A percentile compares a stretch with the other conserved stretches of the same genome.
Evolutionary conservation across 202 grass and related monocot species (phyloP).

Genomic region (Alloteropsis angusta): DNA sequence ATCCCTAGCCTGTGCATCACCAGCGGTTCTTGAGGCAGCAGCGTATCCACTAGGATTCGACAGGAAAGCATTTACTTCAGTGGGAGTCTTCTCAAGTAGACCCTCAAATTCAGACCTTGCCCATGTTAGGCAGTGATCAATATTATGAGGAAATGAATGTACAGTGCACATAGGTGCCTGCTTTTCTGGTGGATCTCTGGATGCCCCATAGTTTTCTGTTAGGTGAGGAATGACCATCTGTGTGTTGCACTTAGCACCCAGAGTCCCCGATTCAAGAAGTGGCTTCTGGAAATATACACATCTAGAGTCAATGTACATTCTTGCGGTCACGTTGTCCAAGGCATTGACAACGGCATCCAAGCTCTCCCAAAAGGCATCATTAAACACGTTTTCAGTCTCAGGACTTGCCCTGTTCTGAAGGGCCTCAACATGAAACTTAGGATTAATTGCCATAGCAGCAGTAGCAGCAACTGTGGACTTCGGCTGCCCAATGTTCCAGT

Average conservation of each 20-base stretch:
- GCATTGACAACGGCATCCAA: conserved; percentile 86
- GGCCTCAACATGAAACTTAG: conserved; percentile 58
- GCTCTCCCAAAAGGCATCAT: conserved; percentile 88
- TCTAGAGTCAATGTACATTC: conserved; percentile 88
- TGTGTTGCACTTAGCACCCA: conserved; percentile 94
- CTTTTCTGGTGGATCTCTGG: conserved; percentile 95
- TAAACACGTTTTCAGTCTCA: conserved; percentile 96
- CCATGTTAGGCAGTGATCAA: conserved; percentile 93
- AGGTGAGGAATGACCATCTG: conserved; percentile 94
- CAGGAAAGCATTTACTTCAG: conserved; percentile 79
- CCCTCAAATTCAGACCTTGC: conserved; percentile 93
- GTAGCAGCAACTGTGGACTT: conserved; percentile 88
- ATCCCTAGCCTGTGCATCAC: conserved; percentile 90
- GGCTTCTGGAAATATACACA: conserved; percentile 96
- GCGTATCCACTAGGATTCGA: conserved; percentile 61
- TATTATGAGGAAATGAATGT: conserved; percentile 96
- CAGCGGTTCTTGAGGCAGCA: conserved; percentile 59
- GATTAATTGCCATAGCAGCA: conserved; percentile 63
- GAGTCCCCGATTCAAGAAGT: conserved; percentile 87
- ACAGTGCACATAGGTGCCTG: conserved; percentile 96
- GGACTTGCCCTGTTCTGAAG: conserved; percentile 88
- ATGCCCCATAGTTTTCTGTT: conserved; percentile 95
- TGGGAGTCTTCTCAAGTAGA: conserved; percentile 92
- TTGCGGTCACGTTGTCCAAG: conserved; percentile 85
- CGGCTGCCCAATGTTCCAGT: conserved; percentile 89